Percentiles rank a stretch among this genome's conserved stretches.
Conservation (phyloP, 768 basidiomycete genomes). For the Pulveroboletus ravenelii region DNA sequence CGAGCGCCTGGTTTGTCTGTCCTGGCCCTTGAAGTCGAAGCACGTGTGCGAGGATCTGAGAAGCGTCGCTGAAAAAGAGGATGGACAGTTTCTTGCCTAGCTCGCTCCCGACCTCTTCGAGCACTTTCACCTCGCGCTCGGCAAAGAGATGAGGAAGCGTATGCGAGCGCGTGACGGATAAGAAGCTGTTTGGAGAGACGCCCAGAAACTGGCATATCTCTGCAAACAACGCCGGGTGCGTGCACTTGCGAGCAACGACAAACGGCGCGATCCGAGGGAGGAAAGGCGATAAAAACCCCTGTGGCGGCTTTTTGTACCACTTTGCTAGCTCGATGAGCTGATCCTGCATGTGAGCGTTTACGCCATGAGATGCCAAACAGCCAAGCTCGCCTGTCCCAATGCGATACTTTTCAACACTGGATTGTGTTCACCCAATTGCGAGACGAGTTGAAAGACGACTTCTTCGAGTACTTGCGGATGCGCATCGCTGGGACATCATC, state of each 20-base stretch:
- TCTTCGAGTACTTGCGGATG: constrained; percentile 53
- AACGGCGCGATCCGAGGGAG: constrained; percentile 63
- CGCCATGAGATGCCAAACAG: neutral
- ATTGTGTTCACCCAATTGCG: constrained; percentile 63
- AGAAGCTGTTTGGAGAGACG: constrained; percentile 52
- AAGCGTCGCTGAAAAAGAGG: constrained; percentile 53
- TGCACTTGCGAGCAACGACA: constrained; percentile 53
- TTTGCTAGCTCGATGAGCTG: constrained; percentile 60
- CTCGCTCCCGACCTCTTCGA: constrained; percentile 58
- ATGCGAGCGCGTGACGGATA: constrained; percentile 55
- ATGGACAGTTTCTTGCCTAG: constrained; percentile 41
- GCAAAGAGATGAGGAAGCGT: constrained; percentile 71
- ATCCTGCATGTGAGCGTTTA: constrained; percentile 2
- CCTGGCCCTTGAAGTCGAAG: constrained; percentile 54
- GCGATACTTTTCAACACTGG: constrained; percentile 66
- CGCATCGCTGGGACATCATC: constrained; percentile 36
- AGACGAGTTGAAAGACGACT: constrained; percentile 56
- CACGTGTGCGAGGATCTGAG: constrained; percentile 60
- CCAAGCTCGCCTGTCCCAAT: constrained; percentile 52
- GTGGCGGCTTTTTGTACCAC: constrained; percentile 55
- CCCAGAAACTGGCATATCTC: constrained; percentile 71
- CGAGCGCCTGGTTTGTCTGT: constrained; percentile 54
- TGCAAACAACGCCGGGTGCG: constrained; percentile 52
- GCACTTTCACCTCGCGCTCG: constrained; percentile 49
- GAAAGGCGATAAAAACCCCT: constrained; percentile 66